Percentiles rank a stretch among this genome's conserved stretches.
phyloP scores from a whole-genome alignment of 2,329 filamentous ascomycete genomes.

The Ophiosphaerella korrae region DNA sequence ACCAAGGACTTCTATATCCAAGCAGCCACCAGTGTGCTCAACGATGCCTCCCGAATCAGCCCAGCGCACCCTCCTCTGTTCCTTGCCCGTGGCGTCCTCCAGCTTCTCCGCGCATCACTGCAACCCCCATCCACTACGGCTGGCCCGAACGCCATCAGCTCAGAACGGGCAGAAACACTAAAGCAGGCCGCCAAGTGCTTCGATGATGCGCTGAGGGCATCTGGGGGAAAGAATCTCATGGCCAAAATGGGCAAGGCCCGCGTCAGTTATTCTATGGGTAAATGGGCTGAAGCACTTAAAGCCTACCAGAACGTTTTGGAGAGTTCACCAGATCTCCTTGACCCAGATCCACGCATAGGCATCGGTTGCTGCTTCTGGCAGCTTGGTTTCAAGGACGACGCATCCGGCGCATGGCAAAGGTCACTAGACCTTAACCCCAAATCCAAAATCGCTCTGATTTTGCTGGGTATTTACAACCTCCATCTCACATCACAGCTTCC shows the following conservation, averaged over 20 bases:
- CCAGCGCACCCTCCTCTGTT: slow-evolving; percentile 90
- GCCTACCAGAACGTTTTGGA: slow-evolving; percentile 85
- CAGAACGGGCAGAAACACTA: slow-evolving; percentile 77
- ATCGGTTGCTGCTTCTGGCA: slow-evolving; percentile 98
- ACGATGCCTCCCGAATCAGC: slow-evolving; percentile 93
- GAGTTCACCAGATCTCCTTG: slow-evolving; percentile 83
- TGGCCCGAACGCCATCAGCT: slow-evolving; percentile 66
- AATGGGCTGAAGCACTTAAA: slow-evolving; percentile 81
- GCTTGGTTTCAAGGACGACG: slow-evolving; percentile 90
- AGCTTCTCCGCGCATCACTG: slow-evolving; percentile 84
- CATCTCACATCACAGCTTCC: slow-evolving; percentile 83
- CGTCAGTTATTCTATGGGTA: slow-evolving; percentile 82
- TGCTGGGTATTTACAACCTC: slow-evolving; percentile 88
- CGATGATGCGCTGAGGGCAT: slow-evolving; percentile 87
- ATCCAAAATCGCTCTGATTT: slow-evolving; percentile 87
- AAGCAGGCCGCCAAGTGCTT: slow-evolving; percentile 90
- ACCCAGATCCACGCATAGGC: slow-evolving; percentile 93
- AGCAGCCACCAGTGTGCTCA: slow-evolving; percentile 85
- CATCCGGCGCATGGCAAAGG: slow-evolving; percentile 87
- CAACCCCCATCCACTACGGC: slow-evolving; percentile 74
- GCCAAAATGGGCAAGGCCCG: slow-evolving; percentile 88
- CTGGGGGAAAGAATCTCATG: slow-evolving; percentile 86
- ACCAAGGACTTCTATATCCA: slow-evolving; percentile 95
- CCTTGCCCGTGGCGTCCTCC: slow-evolving; percentile 86
- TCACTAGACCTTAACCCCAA: slow-evolving; percentile 79